Evolutionary conservation across 2,329 filamentous ascomycete genomes (phyloP).

Genomic region (Rhynchosporium agropyri): DNA sequence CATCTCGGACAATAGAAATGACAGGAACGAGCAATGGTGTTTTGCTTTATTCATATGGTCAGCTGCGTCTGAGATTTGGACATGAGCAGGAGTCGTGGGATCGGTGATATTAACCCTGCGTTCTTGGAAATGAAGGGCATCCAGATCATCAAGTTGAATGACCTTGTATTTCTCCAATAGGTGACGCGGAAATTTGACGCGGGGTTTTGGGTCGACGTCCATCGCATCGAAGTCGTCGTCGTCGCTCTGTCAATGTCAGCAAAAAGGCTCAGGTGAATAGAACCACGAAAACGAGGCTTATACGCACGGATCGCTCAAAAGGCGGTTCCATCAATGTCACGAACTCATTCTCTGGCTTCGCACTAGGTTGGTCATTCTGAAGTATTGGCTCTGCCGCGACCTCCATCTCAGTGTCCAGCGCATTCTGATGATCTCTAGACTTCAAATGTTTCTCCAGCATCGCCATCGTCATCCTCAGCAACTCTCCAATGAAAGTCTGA

Average conservation of each 20-base stretch:
- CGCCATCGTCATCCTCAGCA: neutral
- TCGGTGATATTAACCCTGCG: neutral
- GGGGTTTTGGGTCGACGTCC: neutral
- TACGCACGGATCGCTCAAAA: too few species aligned
- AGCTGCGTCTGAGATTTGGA: neutral
- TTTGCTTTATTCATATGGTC: neutral
- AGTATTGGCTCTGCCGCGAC: neutral
- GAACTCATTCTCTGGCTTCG: neutral
- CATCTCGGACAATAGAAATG: neutral
- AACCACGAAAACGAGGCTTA: too few species aligned
- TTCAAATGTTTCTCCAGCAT: neutral
- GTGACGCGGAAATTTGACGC: neutral
- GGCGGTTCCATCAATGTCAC: too few species aligned
- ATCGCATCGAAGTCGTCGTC: neutral
- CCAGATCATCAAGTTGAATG: neutral
- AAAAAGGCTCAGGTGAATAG: too few species aligned
- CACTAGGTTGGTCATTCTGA: neutral
- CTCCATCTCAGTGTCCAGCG: neutral
- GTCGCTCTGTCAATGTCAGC: too few species aligned
- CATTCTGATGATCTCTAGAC: neutral
- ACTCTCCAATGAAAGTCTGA: neutral
- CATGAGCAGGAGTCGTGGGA: neutral
- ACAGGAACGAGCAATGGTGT: neutral
- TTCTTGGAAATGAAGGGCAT: neutral
- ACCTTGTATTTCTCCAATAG: neutral